A percentile compares a stretch with the other conserved stretches of the same genome.
phyloP scores from a whole-genome alignment of 768 basidiomycete species.

The Boletales sp. region DNA sequence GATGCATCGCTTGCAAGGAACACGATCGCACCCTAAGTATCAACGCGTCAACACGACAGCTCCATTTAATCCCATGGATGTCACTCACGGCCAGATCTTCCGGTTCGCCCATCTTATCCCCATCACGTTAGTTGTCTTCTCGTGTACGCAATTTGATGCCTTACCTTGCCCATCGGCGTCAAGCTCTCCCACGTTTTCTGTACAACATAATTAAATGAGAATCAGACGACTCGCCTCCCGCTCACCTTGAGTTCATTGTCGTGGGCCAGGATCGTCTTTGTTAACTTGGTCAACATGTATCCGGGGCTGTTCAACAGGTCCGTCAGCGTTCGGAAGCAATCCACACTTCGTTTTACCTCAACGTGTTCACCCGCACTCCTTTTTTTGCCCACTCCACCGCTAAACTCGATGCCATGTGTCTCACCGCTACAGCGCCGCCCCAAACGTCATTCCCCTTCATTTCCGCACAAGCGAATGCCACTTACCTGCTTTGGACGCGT shows the following conservation, averaged over 20 bases:
- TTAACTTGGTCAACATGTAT: slow-evolving; percentile 92
- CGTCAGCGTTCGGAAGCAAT: background rate
- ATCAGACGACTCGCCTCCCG: background rate
- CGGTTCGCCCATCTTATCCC: slow-evolving; percentile 79
- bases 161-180: slow-evolving; percentile 83
- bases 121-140: slow-evolving; percentile 6
- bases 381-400: slow-evolving; percentile 96
- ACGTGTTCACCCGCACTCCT: slow-evolving; percentile 79
- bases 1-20: slow-evolving; percentile 90
- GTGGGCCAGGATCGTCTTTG: slow-evolving; percentile 73
- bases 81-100: slow-evolving; percentile 77
- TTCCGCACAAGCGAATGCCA: background rate
- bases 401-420: slow-evolving; percentile 89
- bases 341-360: slow-evolving; percentile 44
- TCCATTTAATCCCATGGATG: background rate
- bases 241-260: slow-evolving; percentile 72
- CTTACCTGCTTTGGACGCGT: slow-evolving; percentile 88
- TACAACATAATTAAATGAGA: background rate
- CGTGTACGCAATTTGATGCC: slow-evolving; percentile 7
- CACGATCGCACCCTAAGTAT: slow-evolving; percentile 73
- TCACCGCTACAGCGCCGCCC: slow-evolving; percentile 55
- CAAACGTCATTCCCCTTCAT: slow-evolving; percentile 1
- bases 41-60: too few relatives aligned
- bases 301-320: slow-evolving; percentile 58
- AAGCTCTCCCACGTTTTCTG: slow-evolving; percentile 81